These are phyloP conservation scores for Sugiyamaella neomexicana DNA, from an alignment of 1,139 yeast species.

Conservation along the genomic window DNA sequence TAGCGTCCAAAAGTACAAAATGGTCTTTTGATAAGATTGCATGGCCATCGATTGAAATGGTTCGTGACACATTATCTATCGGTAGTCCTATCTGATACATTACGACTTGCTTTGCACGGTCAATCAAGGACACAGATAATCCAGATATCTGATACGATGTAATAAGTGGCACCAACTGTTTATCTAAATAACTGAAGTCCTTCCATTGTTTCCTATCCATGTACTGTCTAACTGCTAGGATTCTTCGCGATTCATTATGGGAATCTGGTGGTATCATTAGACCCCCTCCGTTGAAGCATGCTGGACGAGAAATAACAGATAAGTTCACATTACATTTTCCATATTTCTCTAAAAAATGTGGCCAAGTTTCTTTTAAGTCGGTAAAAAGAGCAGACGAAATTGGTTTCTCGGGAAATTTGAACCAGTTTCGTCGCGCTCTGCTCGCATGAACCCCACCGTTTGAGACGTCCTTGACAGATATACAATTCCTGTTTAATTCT, in stretches of 20 bases:
- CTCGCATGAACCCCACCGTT: neutral
- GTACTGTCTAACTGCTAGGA: constrained; percentile 45
- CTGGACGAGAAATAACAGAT: constrained; percentile 57
- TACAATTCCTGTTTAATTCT: constrained; percentile 8
- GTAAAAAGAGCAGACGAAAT: constrained; percentile 23
- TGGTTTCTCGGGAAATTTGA: constrained; percentile 25
- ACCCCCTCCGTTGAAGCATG: constrained; percentile 50
- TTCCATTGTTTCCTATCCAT: constrained; percentile 54
- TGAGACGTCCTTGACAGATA: neutral
- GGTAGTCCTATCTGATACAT: constrained; percentile 50
- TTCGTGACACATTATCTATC: constrained; percentile 46
- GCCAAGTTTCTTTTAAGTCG: constrained; percentile 45
- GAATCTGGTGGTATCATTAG: constrained; percentile 58
- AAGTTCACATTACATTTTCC: constrained; percentile 60
- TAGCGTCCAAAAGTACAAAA: constrained; percentile 58
- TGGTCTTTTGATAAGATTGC: constrained; percentile 57
- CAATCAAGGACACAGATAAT: constrained; percentile 59
- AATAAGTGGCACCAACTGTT: constrained; percentile 39
- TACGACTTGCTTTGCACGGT: constrained; percentile 48
- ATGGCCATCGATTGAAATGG: constrained; percentile 64
- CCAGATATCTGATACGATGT: constrained; percentile 48
- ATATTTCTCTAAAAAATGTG: constrained; percentile 63
- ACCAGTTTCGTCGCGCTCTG: constrained; percentile 5
- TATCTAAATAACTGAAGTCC: constrained; percentile 45
- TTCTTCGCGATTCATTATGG: constrained; percentile 31